Evolutionary conservation across 2,329 filamentous ascomycete genomes (phyloP).

Genomic region (Phyllosticta ampelicida): DNA sequence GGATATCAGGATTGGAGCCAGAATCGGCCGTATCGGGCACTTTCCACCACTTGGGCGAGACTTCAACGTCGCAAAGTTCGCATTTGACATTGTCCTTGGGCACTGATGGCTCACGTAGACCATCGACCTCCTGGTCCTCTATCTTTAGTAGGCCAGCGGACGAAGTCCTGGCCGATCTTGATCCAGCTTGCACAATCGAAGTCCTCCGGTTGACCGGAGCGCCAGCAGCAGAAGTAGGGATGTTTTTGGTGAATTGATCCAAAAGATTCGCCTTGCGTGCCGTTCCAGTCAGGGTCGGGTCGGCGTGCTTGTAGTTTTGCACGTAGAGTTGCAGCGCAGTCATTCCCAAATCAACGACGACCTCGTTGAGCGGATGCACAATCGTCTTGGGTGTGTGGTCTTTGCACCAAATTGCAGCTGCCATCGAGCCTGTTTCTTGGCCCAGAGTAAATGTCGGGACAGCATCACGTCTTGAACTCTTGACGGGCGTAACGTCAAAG

Average conservation of each 20-base stretch:
- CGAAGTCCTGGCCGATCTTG: conserved; percentile 22
- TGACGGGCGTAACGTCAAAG: conserved; percentile 83
- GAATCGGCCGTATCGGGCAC: conserved; percentile 18
- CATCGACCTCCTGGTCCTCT: conserved; percentile 24
- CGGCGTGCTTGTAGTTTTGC: conserved; percentile 87
- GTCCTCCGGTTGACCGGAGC: conserved; percentile 28
- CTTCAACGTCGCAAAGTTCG: conserved; percentile 45
- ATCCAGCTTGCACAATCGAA: conserved; percentile 26
- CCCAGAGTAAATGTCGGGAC: conserved; percentile 70
- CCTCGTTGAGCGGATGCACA: conserved; percentile 69
- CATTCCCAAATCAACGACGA: conserved; percentile 56
- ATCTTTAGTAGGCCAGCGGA: conserved; percentile 24
- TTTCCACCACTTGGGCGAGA: conserved; percentile 53
- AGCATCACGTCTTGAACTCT: conserved; percentile 75
- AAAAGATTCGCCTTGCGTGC: conserved; percentile 82
- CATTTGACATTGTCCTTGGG: conserved; percentile 20
- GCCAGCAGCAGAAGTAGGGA: conserved; percentile 26
- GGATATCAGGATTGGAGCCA: conserved; percentile 11
- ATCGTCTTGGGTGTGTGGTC: conserved; percentile 64
- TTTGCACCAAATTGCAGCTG: conserved; percentile 84
- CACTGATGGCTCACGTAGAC: conserved; percentile 13
- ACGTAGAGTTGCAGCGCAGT: conserved; percentile 81
- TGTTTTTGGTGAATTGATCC: conserved; percentile 49
- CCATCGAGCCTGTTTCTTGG: conserved; percentile 65
- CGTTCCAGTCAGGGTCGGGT: conserved; percentile 79